Conservation (phyloP, 1,284 basidiomycete genomes). For the Hortiboletus rubellus region DNA sequence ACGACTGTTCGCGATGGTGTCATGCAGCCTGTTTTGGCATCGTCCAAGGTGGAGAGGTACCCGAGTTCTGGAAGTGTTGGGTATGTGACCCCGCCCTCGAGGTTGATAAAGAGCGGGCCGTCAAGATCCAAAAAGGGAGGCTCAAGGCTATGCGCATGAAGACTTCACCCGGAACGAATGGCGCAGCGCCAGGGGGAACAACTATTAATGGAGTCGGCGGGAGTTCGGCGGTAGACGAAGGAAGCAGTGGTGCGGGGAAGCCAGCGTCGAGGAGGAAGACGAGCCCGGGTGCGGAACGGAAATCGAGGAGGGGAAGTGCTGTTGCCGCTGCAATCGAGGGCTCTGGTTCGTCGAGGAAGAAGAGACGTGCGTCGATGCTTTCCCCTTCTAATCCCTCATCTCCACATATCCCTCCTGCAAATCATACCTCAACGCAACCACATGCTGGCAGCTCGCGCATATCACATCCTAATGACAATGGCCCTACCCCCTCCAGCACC, state of each 20-base stretch:
- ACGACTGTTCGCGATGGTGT: slow-evolving; percentile 87
- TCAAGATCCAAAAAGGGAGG: slow-evolving; percentile 43
- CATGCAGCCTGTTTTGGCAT: slow-evolving; percentile 88
- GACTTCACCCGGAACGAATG: slow-evolving; percentile 29
- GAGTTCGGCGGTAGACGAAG: slow-evolving; percentile 17
- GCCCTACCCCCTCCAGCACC: slow-evolving; percentile 26
- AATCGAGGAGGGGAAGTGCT: slow-evolving; percentile 43
- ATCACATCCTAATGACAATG: slow-evolving; percentile 21
- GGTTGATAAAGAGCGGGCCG: slow-evolving; percentile 48
- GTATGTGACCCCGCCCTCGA: slow-evolving; percentile 49
- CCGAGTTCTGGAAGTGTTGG: slow-evolving; percentile 74
- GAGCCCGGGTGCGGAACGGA: slow-evolving; percentile 51
- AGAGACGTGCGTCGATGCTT: slow-evolving; percentile 44
- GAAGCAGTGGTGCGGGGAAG: slow-evolving; percentile 12
- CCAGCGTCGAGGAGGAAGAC: slow-evolving; percentile 33
- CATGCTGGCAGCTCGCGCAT: slow-evolving; percentile 18
- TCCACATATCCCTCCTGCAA: slow-evolving; percentile 19
- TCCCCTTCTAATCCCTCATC: slow-evolving; percentile 26
- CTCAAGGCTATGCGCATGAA: slow-evolving; percentile 30
- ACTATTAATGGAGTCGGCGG: slow-evolving; percentile 18
- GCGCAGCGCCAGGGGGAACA: slow-evolving; percentile 7
- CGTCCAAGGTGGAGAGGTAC: slow-evolving; percentile 60
- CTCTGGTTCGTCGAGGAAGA: slow-evolving; percentile 38
- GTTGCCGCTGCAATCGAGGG: slow-evolving; percentile 39
- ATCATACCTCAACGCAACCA: slow-evolving; percentile 13